These are phyloP conservation scores for Bifiguratus adelaidae DNA, from an alignment of 192 early-diverging fungal genomes.

Conservation along the genomic window DNA sequence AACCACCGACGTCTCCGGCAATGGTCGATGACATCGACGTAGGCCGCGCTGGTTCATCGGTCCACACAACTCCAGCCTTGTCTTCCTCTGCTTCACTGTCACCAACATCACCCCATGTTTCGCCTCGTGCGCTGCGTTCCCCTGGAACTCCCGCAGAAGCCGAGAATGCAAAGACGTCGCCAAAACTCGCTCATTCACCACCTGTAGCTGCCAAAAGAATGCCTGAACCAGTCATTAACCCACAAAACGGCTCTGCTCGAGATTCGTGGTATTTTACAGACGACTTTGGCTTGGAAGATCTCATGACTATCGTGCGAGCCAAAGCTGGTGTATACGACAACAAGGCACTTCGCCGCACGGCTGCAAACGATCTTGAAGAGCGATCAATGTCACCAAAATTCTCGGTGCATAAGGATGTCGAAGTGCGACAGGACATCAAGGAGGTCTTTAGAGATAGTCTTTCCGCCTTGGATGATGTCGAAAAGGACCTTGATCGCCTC, in stretches of 20 bases:
- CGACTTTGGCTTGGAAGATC: slow-evolving; percentile 33
- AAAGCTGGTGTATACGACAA: too few relatives aligned
- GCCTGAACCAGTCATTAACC: too few relatives aligned
- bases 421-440: background rate
- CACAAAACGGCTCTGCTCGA: background rate
- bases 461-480: background rate
- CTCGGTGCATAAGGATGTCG: slow-evolving; percentile 1
- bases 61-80: too few relatives aligned
- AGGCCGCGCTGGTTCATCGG: too few relatives aligned
- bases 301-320: slow-evolving; percentile 25
- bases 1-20: background rate
- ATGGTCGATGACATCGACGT: background rate
- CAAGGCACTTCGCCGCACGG: too few relatives aligned
- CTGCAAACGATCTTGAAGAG: too few relatives aligned
- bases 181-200: background rate
- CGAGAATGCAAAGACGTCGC: background rate
- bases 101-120: background rate
- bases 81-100: background rate
- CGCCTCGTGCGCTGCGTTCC: too few relatives aligned
- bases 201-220: too few relatives aligned
- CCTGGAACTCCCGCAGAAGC: background rate
- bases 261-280: slow-evolving; percentile 20
- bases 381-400: too few relatives aligned
- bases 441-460: background rate
- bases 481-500: too few relatives aligned